Percentiles rank a stretch among this genome's conserved stretches.
These are phyloP conservation scores for Claviceps paspali DNA, from an alignment of 2,329 filamentous ascomycete species.

Conservation along the genomic window DNA sequence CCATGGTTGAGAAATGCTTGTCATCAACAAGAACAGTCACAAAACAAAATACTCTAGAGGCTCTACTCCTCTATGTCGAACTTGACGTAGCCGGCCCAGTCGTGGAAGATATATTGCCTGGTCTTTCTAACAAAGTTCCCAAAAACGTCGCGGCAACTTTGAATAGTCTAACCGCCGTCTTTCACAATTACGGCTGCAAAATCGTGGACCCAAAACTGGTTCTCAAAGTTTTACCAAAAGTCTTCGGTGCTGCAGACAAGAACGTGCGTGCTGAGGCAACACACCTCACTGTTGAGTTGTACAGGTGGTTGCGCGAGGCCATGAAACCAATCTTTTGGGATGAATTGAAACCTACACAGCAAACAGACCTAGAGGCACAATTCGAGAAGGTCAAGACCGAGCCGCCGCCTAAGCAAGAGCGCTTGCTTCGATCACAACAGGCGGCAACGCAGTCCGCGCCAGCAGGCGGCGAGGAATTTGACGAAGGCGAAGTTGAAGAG, in stretches of 20 bases:
- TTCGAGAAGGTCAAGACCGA: conserved; percentile 92
- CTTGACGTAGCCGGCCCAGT: conserved; percentile 73
- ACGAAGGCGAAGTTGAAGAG: conserved; percentile 39
- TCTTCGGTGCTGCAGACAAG: conserved; percentile 93
- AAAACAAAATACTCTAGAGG: conserved; percentile 76
- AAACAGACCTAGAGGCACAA: conserved; percentile 80
- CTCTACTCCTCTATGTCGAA: conserved; percentile 77
- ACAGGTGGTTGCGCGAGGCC: conserved; percentile 90
- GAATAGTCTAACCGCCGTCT: conserved; percentile 65
- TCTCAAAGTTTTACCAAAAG: conserved; percentile 75
- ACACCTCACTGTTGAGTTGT: conserved; percentile 81
- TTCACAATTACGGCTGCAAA: conserved; percentile 90
- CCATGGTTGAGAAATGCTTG: conserved; percentile 84
- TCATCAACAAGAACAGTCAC: conserved; percentile 75
- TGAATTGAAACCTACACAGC: conserved; percentile 89
- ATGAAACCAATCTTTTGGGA: conserved; percentile 98
- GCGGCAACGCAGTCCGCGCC: conserved; percentile 61
- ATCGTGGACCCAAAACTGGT: conserved; percentile 84
- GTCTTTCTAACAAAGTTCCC: conserved; percentile 74
- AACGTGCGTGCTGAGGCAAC: conserved; percentile 92
- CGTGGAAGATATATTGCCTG: conserved; percentile 77
- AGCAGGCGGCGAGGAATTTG: conserved; percentile 41
- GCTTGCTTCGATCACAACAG: conserved; percentile 78
- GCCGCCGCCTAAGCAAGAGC: conserved; percentile 73
- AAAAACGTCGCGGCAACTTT: conserved; percentile 66